Evolutionary conservation across 148 eudicot species (phyloP).

Genomic region (Polygonum aviculare): DNA sequence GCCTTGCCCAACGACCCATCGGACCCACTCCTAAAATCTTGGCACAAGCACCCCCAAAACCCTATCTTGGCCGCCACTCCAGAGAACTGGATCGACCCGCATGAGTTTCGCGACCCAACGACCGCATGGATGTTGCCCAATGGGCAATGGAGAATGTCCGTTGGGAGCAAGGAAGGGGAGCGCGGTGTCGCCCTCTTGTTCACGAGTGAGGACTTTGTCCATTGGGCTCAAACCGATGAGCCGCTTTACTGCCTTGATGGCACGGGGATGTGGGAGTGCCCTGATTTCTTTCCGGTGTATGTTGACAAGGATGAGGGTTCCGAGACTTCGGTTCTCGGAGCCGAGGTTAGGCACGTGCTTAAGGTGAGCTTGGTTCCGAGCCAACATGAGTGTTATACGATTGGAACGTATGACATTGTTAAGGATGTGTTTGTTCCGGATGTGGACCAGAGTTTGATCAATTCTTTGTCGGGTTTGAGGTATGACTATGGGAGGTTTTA

Average conservation of each 20-base stretch:
- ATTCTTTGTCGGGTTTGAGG: conserved; percentile 24
- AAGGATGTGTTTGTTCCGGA: conserved; percentile 43
- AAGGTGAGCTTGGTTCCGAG: conserved; percentile 40
- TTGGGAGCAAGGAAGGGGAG: conserved; percentile 24
- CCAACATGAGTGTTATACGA: conserved; percentile 39
- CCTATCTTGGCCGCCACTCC: conserved; percentile 41
- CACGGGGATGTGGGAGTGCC: conserved; percentile 79
- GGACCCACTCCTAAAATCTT: conserved; percentile 50
- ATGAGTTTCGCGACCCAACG: conserved; percentile 50
- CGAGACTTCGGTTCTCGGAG: conserved; percentile 26
- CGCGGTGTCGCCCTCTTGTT: conserved; percentile 36
- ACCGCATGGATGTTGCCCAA: conserved; percentile 50
- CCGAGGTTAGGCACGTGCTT: conserved; percentile 39
- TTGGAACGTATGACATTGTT: conserved; percentile 41
- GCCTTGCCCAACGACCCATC: conserved; percentile 49
- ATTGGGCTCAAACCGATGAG: conserved; percentile 33
- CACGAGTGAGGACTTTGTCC: conserved; percentile 42
- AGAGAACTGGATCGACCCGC: conserved; percentile 27
- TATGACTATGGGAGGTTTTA: conserved; percentile 63
- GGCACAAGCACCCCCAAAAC: conserved; percentile 34
- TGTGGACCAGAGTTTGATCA: conserved; percentile 5
- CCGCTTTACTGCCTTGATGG: conserved; percentile 27
- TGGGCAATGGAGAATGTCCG: conserved; percentile 29
- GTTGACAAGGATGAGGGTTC: conserved; percentile 13
- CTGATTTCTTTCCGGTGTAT: conserved; percentile 61